These are phyloP conservation scores for Gypsophila paniculata DNA, from an alignment of 179 eudicot species.

Conservation along the genomic window DNA sequence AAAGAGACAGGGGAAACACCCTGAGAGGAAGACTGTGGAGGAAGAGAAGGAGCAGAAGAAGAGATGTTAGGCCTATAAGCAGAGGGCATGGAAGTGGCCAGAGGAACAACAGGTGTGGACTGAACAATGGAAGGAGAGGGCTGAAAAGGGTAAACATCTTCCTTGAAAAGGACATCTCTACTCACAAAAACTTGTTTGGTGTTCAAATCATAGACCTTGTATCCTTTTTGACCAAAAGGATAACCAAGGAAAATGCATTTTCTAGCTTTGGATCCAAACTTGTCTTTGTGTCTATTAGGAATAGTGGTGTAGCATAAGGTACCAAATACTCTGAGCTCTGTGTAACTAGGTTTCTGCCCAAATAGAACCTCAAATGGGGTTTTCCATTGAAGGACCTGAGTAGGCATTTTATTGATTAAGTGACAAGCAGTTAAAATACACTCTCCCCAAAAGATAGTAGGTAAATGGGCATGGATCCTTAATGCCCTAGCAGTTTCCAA, in stretches of 20 bases:
- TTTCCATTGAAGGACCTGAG: background rate
- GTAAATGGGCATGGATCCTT: background rate
- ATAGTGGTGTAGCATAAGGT: background rate
- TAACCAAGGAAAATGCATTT: conserved; percentile 7
- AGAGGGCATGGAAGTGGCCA: no score
- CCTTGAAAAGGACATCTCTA: background rate
- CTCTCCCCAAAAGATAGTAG: background rate
- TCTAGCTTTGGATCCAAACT: background rate
- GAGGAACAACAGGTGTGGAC: no score
- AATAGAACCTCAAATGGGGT: background rate
- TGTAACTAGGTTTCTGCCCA: background rate
- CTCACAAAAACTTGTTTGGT: background rate
- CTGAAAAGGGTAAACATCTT: background rate
- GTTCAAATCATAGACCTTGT: background rate
- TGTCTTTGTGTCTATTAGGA: background rate
- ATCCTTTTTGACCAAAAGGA: background rate
- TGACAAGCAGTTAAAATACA: background rate
- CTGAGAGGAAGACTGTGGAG: no score
- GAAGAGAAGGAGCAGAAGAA: no score
- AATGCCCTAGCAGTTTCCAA: background rate
- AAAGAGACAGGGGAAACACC: no score
- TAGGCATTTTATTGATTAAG: background rate
- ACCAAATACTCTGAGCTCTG: background rate
- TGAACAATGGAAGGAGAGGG: no score
- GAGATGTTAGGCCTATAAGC: no score